These are phyloP conservation scores for Blastobotrys illinoisensis DNA, from an alignment of 1,139 yeast genomes.

Conservation along the genomic window DNA sequence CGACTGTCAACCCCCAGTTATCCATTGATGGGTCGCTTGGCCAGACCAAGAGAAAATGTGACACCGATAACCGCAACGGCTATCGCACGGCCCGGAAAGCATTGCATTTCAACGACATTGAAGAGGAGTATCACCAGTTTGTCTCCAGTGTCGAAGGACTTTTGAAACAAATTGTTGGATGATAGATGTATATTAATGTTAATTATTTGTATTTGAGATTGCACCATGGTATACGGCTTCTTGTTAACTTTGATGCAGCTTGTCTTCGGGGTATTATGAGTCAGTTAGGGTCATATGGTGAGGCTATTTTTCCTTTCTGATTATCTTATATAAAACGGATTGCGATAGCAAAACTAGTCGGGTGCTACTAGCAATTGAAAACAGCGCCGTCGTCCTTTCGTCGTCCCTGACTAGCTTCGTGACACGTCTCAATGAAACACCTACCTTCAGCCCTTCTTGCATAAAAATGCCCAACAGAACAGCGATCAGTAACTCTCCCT, in stretches of 20 bases:
- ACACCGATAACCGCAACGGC: constrained; percentile 7
- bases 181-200: background rate
- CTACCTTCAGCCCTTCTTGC: background rate
- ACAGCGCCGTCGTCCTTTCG: background rate
- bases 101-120: constrained; percentile 17
- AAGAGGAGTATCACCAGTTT: constrained; percentile 17
- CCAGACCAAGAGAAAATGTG: constrained; percentile 7
- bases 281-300: too few relatives aligned
- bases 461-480: background rate
- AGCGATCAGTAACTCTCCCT: background rate
- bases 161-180: constrained; percentile 2
- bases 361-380: background rate
- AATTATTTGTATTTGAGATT: background rate
- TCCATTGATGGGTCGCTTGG: constrained; percentile 3
- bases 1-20: constrained; percentile 13
- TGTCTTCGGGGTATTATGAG: too few relatives aligned
- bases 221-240: too few relatives aligned
- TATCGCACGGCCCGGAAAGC: constrained; percentile 16
- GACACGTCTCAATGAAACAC: background rate
- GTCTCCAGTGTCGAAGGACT: constrained; percentile 9
- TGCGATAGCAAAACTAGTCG: background rate
- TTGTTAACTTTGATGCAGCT: too few relatives aligned
- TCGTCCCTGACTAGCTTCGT: background rate
- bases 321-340: background rate
- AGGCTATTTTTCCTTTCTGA: background rate